Conservation (phyloP, 768 basidiomycete species). For the Chlorophyllum brunneum region DNA sequence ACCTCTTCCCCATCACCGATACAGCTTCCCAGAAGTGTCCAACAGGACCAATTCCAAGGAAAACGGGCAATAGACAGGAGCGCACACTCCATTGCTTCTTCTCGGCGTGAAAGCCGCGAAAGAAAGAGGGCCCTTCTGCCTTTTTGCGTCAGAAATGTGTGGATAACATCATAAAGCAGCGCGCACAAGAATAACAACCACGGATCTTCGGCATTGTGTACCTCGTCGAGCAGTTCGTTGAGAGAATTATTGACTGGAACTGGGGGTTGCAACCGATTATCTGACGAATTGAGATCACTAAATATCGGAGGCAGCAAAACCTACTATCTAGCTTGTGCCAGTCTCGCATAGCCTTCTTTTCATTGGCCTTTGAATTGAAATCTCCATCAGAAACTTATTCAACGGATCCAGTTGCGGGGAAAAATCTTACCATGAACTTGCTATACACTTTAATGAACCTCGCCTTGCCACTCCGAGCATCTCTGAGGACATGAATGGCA, state of each 20-base stretch:
- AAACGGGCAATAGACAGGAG: constrained; percentile 72
- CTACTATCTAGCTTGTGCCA: constrained; percentile 82
- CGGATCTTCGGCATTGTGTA: constrained; percentile 63
- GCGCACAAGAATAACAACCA: constrained; percentile 82
- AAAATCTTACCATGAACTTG: constrained; percentile 70
- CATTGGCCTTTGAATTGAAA: constrained; percentile 56
- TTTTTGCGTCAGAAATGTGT: constrained; percentile 7
- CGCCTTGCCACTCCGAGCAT: constrained; percentile 68
- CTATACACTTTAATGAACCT: constrained; percentile 78
- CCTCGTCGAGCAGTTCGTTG: constrained; percentile 52
- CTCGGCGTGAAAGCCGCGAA: constrained; percentile 70
- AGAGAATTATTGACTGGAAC: constrained; percentile 60
- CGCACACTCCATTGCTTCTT: constrained; percentile 81
- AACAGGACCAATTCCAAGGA: constrained; percentile 96
- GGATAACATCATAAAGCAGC: constrained; percentile 6
- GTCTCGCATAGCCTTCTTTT: constrained; percentile 76
- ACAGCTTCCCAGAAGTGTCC: constrained; percentile 77
- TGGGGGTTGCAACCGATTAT: constrained; percentile 65
- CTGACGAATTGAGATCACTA: constrained; percentile 29
- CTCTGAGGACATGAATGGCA: constrained; percentile 59
- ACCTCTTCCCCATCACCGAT: constrained; percentile 88
- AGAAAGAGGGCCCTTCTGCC: constrained; percentile 86
- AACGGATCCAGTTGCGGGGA: neutral
- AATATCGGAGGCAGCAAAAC: constrained; percentile 20
- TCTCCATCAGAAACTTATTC: neutral